Base-by-base conservation (phyloP, 2,329 filamentous ascomycete species). In the Pyricularia grisea region DNA sequence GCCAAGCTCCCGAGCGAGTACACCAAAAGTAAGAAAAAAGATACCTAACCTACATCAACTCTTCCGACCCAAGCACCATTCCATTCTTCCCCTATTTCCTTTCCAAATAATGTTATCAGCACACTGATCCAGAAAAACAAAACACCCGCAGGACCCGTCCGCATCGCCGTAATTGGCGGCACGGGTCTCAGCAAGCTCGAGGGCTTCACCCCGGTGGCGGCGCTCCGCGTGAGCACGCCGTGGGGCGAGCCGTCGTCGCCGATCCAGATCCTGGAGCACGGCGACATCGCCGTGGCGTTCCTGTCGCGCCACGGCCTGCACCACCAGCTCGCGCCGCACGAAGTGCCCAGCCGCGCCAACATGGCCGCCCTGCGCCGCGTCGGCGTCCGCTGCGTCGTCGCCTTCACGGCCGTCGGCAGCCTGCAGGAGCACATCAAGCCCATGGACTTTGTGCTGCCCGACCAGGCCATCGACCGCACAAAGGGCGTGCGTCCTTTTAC, bases 381-480 rank as follows among this genome's bases (percentile, higher is more conserved):
- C 71, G 95, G 95, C 73, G 95, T 98, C 65, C 90, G 94, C 76
- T 92, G 89, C 77, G 88, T 98, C 78, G 92, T 99, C 77, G 93
- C 94, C 72, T 99, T 99, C 83, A 94, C 91, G 72, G 95, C 95
- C 66, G 95, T 99, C 69, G 95, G 95, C 71, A 94, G 91, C 75
- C 83, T 99, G 77, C 92, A 91, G 78, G 95, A 97, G 82, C 88
- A 93, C 76, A 94, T 99, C 79, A 92, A 92, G 81, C 95, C 95
- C 63, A 91, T 95, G 81, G 95, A 99, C 83, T 99, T 99, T 79
- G 92, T 98, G 67, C 87, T 99, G 14, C 95, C 94, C 0, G 93
- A 97, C 81, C 95, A 99, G 83, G 87, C 97, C 78, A 97, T 98
- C 78, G 95, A 99, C 82, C 92, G 94, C 72, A 98, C 94, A 73